Conservation (phyloP, 2,329 filamentous ascomycete species). For the Camillea tinctor region DNA sequence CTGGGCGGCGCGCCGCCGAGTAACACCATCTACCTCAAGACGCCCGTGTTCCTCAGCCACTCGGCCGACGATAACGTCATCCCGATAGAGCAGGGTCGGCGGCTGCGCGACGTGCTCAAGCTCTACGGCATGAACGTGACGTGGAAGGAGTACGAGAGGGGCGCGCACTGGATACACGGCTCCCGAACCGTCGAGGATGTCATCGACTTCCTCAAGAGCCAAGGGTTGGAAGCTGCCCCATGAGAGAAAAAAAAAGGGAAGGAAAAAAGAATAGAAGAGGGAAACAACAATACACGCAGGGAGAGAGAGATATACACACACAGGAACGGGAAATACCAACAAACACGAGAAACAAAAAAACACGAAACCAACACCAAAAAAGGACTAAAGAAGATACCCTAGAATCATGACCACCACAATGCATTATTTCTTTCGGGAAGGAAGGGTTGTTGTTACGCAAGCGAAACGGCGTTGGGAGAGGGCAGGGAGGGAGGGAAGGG, state of each 20-base stretch:
- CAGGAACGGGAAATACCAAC: too few species aligned
- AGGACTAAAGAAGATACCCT: neutral
- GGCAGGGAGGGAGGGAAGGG: too few species aligned
- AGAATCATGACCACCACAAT: neutral
- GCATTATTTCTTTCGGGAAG: too few species aligned
- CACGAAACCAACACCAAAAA: neutral
- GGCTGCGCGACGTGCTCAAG: conserved; percentile 34
- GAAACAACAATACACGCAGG: neutral
- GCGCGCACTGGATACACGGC: conserved; percentile 44
- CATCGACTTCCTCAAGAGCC: conserved; percentile 31
- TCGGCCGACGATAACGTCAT: conserved; percentile 43
- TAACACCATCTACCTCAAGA: conserved; percentile 36
- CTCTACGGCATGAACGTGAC: conserved; percentile 38
- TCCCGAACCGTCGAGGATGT: conserved; percentile 43
- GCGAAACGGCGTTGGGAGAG: neutral
- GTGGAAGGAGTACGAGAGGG: conserved; percentile 42
- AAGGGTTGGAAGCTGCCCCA: conserved; percentile 6
- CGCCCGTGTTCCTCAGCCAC: conserved; percentile 46
- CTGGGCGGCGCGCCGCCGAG: conserved; percentile 17
- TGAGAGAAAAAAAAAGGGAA: neutral
- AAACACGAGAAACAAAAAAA: neutral
- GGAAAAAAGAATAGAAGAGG: too few species aligned
- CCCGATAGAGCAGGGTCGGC: conserved; percentile 35
- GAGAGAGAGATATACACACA: neutral
- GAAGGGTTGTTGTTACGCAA: neutral